phyloP scores from a whole-genome alignment of 805 yeast species.

The Cyberlindnera mycetangii region DNA sequence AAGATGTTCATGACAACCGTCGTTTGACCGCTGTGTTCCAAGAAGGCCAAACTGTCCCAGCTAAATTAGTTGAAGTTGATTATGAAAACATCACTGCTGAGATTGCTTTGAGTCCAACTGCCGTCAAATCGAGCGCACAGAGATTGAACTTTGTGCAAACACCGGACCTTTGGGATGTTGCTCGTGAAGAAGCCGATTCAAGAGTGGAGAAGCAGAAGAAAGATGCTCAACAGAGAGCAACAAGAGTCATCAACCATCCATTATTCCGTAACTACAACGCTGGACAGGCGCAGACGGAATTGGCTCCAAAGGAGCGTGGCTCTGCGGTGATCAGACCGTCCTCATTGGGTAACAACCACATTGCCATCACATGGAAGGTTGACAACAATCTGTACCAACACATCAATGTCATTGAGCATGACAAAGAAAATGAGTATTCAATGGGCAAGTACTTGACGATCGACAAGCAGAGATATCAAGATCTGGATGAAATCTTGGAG shows the following conservation, averaged over 20 bases:
- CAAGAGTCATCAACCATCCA: constrained; percentile 87
- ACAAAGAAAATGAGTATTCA: constrained; percentile 58
- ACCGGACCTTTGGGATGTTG: constrained; percentile 75
- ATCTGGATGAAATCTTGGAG: constrained; percentile 89
- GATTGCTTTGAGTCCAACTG: constrained; percentile 66
- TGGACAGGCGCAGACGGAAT: constrained; percentile 86
- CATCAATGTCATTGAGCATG: constrained; percentile 76
- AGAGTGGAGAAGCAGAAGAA: constrained; percentile 57
- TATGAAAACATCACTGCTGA: constrained; percentile 74
- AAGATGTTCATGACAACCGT: constrained; percentile 34
- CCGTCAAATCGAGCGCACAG: constrained; percentile 49
- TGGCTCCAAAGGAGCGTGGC: constrained; percentile 87
- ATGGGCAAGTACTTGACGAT: constrained; percentile 60
- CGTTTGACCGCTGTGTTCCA: constrained; percentile 43
- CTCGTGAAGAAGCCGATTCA: constrained; percentile 65
- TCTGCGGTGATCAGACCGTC: constrained; percentile 94
- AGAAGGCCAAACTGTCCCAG: constrained; percentile 83
- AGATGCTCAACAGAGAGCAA: constrained; percentile 62
- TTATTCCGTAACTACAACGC: constrained; percentile 80
- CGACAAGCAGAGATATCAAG: constrained; percentile 70
- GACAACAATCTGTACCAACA: constrained; percentile 90
- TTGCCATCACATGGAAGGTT: constrained; percentile 95
- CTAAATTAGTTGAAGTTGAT: constrained; percentile 67
- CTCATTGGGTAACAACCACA: constrained; percentile 80
- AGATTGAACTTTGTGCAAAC: constrained; percentile 40